These are phyloP conservation scores for Salix suchowensis DNA, from an alignment of 345 rosid genomes.

Conservation along the genomic window DNA sequence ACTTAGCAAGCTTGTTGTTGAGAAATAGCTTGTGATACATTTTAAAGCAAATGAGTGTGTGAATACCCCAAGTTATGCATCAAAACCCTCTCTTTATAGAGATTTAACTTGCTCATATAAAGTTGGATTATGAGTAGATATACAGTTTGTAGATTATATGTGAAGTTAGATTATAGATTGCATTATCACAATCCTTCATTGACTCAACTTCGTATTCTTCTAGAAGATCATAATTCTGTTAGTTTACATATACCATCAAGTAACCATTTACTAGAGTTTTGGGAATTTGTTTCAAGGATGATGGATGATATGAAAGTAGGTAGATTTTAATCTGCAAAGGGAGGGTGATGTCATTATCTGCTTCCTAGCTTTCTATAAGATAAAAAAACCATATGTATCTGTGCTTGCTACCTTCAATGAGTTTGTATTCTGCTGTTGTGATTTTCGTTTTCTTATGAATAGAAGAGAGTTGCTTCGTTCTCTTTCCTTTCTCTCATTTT, in stretches of 20 bases:
- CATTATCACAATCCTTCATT: background rate
- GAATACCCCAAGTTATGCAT: background rate
- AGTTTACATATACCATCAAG: background rate
- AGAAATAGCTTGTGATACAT: background rate
- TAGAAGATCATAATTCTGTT: background rate
- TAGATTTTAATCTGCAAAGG: background rate
- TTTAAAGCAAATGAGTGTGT: background rate
- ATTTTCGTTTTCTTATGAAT: background rate
- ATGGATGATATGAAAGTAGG: background rate
- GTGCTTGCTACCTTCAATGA: background rate
- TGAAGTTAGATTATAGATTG: background rate
- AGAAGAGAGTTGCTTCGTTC: background rate
- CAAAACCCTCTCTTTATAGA: background rate
- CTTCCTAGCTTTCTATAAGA: background rate
- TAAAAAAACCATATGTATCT: background rate
- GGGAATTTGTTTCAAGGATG: background rate
- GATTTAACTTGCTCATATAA: background rate
- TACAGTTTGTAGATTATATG: background rate
- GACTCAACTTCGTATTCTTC: background rate
- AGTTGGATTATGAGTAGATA: background rate
- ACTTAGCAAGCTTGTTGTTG: background rate
- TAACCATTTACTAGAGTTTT: background rate
- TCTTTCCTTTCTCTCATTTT: background rate
- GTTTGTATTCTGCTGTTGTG: background rate
- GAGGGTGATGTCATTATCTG: background rate